Evolutionary conservation across 306 rosid species (phyloP), one percentile per base, ranked within the genome.

Genomic region (Castanea sativa): DNA sequence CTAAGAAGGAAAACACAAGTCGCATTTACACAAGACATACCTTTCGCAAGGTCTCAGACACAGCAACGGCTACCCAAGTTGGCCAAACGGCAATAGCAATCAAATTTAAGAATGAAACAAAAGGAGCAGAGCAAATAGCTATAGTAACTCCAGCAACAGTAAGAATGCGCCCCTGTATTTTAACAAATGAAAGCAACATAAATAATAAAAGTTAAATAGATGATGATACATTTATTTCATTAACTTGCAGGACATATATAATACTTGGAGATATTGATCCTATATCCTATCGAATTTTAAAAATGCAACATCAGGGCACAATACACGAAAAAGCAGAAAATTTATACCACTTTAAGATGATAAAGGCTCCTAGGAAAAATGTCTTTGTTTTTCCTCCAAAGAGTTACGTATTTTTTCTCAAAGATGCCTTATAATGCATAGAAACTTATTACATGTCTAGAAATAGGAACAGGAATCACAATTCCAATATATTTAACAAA

Each of bases 1-100:
- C 21, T 25, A 80, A 55, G 78, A 69, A 64, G 19, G 64, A 81
- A 61, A 41, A 72, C 38, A 60, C 32, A 32, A 32, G 43, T 29
- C 77, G 13, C 38, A 56, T 64, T 79, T 27, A 23, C 21, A 78
- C 58, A 73, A 67, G 75, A 75, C 73, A 76, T 64, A 91, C 99
- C 98, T 95, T 95, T 73, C 97, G 90, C 73, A 90, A 41, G n/a
- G 93, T 93, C 91, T 95, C 98, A 73, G 87, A 91, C 76, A 90
- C 79, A 78, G 97, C 94, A 76, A 95, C 84, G 4, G 82, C 91
- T 68, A 86, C 85, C 99, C 99, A 90, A 78, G 90, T 85, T 56
- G 99, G 99, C 96, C 97, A 95, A 76, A 91, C 82, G 81, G 92
- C 92, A 69, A 93, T 79, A 63, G 94, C 92, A 33, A 87, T 89